phyloP scores from a whole-genome alignment of 257 asterid genomes.

The Petrea volubilis region DNA sequence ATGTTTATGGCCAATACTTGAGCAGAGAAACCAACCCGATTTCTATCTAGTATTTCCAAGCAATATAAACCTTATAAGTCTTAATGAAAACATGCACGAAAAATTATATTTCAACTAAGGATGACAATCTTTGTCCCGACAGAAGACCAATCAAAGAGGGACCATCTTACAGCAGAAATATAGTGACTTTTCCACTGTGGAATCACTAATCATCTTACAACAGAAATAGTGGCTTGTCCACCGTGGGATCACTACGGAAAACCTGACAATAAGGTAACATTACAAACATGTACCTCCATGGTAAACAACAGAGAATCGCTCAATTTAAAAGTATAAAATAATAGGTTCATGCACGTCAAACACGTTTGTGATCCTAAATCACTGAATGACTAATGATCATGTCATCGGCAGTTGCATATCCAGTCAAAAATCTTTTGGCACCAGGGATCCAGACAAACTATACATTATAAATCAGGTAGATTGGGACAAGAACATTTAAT shows the following conservation, averaged over 20 bases:
- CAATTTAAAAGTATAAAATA: no score
- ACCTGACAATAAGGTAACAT: background rate
- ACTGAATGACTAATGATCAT: background rate
- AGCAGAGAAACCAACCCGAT: no score
- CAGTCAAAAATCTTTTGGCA: constrained; percentile 1
- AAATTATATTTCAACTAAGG: no score
- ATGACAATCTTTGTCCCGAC: background rate
- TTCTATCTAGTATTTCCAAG: no score
- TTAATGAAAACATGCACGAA: no score
- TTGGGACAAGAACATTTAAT: background rate
- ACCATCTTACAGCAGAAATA: background rate
- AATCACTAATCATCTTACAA: no score
- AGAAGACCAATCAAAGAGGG: background rate
- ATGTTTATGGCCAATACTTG: no score
- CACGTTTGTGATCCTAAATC: background rate
- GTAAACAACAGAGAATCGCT: background rate
- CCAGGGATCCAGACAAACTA: background rate
- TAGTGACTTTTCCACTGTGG: no score
- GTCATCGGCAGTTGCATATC: background rate
- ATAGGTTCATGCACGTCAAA: no score
- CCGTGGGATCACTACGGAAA: background rate
- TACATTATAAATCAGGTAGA: background rate
- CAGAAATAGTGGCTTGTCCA: background rate
- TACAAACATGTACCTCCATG: background rate
- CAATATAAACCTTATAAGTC: background rate